phyloP scores from a whole-genome alignment of 176 grass and related monocot species.

The Oryza nivara region DNA sequence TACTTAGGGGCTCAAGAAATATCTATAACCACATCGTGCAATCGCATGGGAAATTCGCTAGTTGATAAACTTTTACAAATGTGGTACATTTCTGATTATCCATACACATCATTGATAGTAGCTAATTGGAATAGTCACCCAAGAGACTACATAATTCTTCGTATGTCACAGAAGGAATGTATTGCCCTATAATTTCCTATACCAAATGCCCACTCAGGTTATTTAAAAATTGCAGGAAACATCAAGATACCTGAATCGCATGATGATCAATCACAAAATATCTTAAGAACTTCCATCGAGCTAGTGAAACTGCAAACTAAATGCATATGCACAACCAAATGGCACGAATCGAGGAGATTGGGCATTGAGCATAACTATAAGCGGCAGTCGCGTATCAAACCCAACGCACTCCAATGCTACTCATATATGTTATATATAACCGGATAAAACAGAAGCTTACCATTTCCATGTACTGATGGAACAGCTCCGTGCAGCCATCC shows the following conservation, averaged over 20 bases:
- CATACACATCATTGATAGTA: not conserved
- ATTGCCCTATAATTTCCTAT: not conserved
- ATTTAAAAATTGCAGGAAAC: not conserved
- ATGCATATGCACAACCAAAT: not conserved
- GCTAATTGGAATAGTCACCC: not conserved
- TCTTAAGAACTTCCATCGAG: conserved; percentile 4
- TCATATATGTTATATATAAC: not conserved
- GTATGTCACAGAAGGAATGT: conserved; percentile 3
- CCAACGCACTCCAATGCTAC: conserved; percentile 1
- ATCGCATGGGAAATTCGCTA: not conserved
- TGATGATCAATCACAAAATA: not conserved
- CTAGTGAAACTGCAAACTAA: conserved; percentile 19
- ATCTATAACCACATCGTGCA: not conserved
- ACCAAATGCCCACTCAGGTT: conserved; percentile 2
- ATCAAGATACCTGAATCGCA: not conserved
- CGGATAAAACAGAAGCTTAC: conserved; percentile 43
- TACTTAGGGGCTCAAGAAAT: conserved; percentile 5
- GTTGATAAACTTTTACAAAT: not conserved
- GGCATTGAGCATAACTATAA: not conserved
- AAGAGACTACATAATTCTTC: conserved; percentile 1
- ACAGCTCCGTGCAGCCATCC: conserved; percentile 76
- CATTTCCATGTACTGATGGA: conserved; percentile 89
- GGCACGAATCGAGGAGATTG: not conserved
- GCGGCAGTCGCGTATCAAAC: not conserved
- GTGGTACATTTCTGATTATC: not conserved